Percentiles rank a stretch among this genome's conserved stretches.
Conservation (phyloP, 192 early-diverging fungal species). For the Spizellomyces punctatus region DNA sequence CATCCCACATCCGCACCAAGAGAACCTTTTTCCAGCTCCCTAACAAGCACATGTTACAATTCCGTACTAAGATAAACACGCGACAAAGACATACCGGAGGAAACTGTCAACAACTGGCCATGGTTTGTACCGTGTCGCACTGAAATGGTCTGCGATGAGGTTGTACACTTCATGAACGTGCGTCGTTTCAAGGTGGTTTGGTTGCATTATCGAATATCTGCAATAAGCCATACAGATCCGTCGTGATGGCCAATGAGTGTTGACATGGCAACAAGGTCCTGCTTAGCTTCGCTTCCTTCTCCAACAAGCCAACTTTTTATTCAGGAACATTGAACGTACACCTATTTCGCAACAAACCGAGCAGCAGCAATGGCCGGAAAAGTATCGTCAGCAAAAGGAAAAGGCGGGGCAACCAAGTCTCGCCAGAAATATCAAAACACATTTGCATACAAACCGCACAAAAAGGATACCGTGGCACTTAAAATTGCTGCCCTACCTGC, state of each 20-base stretch:
- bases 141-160: constrained; percentile 90
- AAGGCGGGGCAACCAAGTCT: constrained; percentile 68
- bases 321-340: no score
- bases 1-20: constrained; percentile 95
- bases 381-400: constrained; percentile 51
- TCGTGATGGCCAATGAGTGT: not conserved
- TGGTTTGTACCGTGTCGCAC: constrained; percentile 95
- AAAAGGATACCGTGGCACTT: constrained; percentile 76
- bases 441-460: constrained; percentile 84
- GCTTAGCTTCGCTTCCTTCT: not conserved
- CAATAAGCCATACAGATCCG: not conserved
- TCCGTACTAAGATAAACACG: not conserved
- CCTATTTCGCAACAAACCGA: not conserved
- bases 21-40: constrained; percentile 60
- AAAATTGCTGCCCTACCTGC: constrained; percentile 78
- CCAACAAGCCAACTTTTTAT: not conserved
- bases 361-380: constrained; percentile 2
- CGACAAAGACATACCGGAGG: constrained; percentile 42
- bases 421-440: constrained; percentile 90
- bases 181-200: constrained; percentile 56
- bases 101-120: constrained; percentile 96
- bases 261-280: not conserved
- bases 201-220: not conserved
- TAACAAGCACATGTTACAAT: not conserved
- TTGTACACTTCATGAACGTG: constrained; percentile 94